phyloP scores from a whole-genome alignment of 1,284 basidiomycete species.

The Neotropicomus parvogracilis region DNA sequence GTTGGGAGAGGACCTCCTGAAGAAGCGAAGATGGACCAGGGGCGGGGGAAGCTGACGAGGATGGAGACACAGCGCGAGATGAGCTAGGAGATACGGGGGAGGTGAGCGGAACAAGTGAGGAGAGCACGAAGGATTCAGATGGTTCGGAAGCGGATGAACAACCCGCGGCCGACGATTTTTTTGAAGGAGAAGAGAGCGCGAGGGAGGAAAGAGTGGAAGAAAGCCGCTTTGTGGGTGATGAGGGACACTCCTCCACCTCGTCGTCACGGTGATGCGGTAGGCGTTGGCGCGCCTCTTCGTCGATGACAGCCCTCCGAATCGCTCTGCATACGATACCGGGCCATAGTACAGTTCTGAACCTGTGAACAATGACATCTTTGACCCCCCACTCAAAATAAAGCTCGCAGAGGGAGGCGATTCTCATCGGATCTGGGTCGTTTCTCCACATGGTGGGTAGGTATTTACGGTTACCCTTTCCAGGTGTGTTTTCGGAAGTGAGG shows the following conservation, averaged over 20 bases:
- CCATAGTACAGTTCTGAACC: conserved; percentile 77
- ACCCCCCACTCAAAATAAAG: conserved; percentile 89
- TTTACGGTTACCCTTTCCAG: conserved; percentile 33
- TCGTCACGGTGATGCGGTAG: conserved; percentile 37
- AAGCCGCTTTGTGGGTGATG: conserved; percentile 22
- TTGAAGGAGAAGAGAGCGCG: conserved; percentile 19
- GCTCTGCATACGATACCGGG: conserved; percentile 62
- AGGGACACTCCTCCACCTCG: neutral
- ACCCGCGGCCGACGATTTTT: conserved; percentile 2
- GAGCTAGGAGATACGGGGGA: conserved; percentile 1
- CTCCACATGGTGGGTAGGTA: conserved; percentile 43
- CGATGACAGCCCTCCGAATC: conserved; percentile 54
- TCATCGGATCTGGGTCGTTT: conserved; percentile 67
- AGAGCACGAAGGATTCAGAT: conserved; percentile 17
- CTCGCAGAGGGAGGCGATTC: conserved; percentile 75
- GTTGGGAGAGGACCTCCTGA: conserved; percentile 43
- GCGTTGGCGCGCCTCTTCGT: conserved; percentile 13
- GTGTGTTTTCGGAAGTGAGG: conserved; percentile 63
- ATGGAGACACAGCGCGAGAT: neutral
- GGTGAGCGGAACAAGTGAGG: conserved; percentile 20
- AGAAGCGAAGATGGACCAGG: conserved; percentile 34
- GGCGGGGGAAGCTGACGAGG: neutral
- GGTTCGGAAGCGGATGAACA: conserved; percentile 2
- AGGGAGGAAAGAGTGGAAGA: conserved; percentile 17
- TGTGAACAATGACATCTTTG: conserved; percentile 70